Evolutionary conservation across 2,329 filamentous ascomycete genomes (phyloP), one percentile per base, ranked within the genome.

Genomic region (Magnaporthales sp.): DNA sequence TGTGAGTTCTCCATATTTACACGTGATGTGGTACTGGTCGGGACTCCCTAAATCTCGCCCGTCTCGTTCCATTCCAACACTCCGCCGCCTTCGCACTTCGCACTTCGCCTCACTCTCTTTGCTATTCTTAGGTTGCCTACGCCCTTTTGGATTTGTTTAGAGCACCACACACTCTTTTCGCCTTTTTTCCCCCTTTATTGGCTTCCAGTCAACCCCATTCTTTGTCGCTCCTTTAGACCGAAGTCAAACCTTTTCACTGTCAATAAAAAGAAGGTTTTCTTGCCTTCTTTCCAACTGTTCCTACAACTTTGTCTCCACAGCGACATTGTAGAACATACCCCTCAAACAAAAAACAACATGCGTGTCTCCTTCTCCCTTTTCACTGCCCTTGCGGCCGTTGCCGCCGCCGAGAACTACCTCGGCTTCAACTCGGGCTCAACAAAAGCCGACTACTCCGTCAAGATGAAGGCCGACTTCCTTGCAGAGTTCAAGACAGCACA

Each of bases 401-500:
- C 79, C 61, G 77, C 76, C 51, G 74, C 73, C 68, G 72, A 78
- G 71, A 83, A 82, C 79, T 83, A 82, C 73, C 79, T 84, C 30
- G 82, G 82, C 69, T 84, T 84, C 80, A 84, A 83, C 80, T 83
- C 81, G 0, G 82, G 82, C 68, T 74, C 79, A 64, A 82, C 79
- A 54, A 73, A 78, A 63, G 74, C 78, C 70, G 80, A 83, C 75
- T 75, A 76, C 68, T 80, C 79, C 9, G 81, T 81, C 77, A 84
- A 84, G 80, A 80, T 82, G 77, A 80, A 83, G 77, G 69, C 75
- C 65, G 82, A 84, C 76, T 84, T 90, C 77, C 86, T 91, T 80
- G 79, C 83, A 72, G 86, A 91, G 77, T 92, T 92, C 83, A 85
- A 82, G 70, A 80, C 83, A 3, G 89, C 90, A 30, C 83, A 87